Percentiles rank a stretch among this genome's conserved stretches.
phyloP scores from a whole-genome alignment of 768 basidiomycete species.

The Rossbeevera mucosa region DNA sequence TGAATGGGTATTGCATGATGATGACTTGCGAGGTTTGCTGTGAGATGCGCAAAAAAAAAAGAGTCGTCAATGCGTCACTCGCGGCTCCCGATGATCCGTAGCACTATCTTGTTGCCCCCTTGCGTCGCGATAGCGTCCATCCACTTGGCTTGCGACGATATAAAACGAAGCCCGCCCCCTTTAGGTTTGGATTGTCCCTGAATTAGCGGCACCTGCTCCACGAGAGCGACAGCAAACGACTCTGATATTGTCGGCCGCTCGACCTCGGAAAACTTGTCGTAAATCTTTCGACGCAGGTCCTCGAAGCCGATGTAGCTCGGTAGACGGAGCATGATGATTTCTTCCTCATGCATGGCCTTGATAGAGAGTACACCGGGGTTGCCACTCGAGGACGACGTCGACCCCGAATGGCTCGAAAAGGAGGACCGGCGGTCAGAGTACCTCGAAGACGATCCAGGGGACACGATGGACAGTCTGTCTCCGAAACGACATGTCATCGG shows the following conservation, averaged over 20 bases:
- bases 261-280: slow-evolving; percentile 62
- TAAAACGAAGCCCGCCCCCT: slow-evolving; percentile 36
- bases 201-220: slow-evolving; percentile 34
- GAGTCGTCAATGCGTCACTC: slow-evolving; percentile 7
- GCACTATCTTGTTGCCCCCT: slow-evolving; percentile 51
- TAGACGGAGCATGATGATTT: slow-evolving; percentile 59
- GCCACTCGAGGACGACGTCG: slow-evolving; percentile 29
- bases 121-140: slow-evolving; percentile 40
- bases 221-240: slow-evolving; percentile 53
- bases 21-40: background rate
- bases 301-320: slow-evolving; percentile 43
- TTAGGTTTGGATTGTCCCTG: background rate
- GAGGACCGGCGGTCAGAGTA: slow-evolving; percentile 25
- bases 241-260: slow-evolving; percentile 51
- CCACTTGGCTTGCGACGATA: slow-evolving; percentile 61
- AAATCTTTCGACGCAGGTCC: slow-evolving; percentile 54
- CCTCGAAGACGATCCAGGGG: slow-evolving; percentile 2
- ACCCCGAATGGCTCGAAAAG: slow-evolving; percentile 36
- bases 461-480: slow-evolving; percentile 6
- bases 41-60: background rate
- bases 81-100: slow-evolving; percentile 44
- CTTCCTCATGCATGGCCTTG: slow-evolving; percentile 61
- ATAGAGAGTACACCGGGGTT: slow-evolving; percentile 39
- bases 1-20: background rate
- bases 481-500: slow-evolving; percentile 12